phyloP scores from a whole-genome alignment of 2,329 filamentous ascomycete genomes.

The Sarocladium brachiariae region DNA sequence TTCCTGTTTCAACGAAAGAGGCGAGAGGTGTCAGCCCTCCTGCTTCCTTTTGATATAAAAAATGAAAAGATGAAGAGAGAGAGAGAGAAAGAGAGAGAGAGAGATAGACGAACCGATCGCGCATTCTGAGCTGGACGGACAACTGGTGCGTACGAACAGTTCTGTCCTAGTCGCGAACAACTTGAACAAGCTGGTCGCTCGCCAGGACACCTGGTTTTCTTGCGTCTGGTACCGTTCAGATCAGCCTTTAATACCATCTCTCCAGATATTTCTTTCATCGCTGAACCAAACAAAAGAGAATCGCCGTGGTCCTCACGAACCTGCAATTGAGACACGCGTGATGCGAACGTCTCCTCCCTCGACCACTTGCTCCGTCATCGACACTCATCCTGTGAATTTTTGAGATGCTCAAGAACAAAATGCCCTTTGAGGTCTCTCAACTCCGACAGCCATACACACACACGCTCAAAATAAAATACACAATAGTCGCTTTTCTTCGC shows the following conservation, averaged over 20 bases:
- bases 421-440: no score
- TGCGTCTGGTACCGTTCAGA: slow-evolving; percentile 15
- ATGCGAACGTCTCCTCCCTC: slow-evolving; percentile 32
- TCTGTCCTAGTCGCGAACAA: slow-evolving; percentile 40
- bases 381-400: slow-evolving; percentile 2
- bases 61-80: background rate
- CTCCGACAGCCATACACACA: no score
- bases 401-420: no score
- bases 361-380: slow-evolving; percentile 25
- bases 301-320: slow-evolving; percentile 18
- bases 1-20: slow-evolving; percentile 26
- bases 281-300: no score
- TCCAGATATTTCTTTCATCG: no score
- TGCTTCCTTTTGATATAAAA: background rate
- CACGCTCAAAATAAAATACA: background rate
- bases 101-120: slow-evolving; percentile 31
- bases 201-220: slow-evolving; percentile 45
- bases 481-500: background rate
- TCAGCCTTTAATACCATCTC: background rate
- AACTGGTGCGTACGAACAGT: slow-evolving; percentile 36
- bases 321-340: slow-evolving; percentile 41
- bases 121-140: slow-evolving; percentile 31
- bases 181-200: slow-evolving; percentile 45
- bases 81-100: background rate
- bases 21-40: background rate